These are phyloP conservation scores for Knoxdaviesia capensis DNA, from an alignment of 2,329 filamentous ascomycete genomes.

Conservation along the genomic window DNA sequence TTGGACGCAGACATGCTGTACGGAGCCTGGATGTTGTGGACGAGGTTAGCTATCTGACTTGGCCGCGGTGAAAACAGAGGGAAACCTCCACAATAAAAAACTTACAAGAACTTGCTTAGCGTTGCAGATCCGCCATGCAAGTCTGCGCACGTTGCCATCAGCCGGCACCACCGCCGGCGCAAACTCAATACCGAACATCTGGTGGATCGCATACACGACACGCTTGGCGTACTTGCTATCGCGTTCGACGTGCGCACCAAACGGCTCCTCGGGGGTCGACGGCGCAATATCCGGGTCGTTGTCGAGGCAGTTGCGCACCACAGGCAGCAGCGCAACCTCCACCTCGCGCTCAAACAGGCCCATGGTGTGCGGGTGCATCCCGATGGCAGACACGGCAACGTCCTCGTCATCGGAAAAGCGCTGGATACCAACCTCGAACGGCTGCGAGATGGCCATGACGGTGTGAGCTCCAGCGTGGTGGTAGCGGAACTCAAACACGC, in stretches of 20 bases:
- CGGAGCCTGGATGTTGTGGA: constrained; percentile 29
- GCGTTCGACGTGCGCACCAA: constrained; percentile 67
- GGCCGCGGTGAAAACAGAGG: background rate
- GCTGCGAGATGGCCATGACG: constrained; percentile 82
- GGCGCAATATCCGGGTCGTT: constrained; percentile 81
- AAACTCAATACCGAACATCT: constrained; percentile 96
- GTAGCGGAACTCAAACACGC: constrained; percentile 91
- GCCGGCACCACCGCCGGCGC: constrained; percentile 80
- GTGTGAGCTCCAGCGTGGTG: constrained; percentile 86
- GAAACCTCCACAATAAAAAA: constrained; percentile 6
- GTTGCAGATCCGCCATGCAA: constrained; percentile 89
- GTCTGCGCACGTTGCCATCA: constrained; percentile 73
- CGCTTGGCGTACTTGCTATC: constrained; percentile 77
- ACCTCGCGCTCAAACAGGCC: constrained; percentile 44
- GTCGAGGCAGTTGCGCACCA: constrained; percentile 86
- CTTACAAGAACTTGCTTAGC: constrained; percentile 85
- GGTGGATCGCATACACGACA: constrained; percentile 82
- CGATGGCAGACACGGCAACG: constrained; percentile 15
- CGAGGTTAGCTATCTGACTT: background rate
- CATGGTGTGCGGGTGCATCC: background rate
- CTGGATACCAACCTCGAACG: constrained; percentile 74
- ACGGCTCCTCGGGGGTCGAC: constrained; percentile 55
- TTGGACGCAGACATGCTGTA: constrained; percentile 51
- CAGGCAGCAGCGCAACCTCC: constrained; percentile 57
- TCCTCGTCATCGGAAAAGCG: constrained; percentile 62